Evolutionary conservation across 768 basidiomycete genomes (phyloP).

Genomic region (Pulveroboletus sp.): DNA sequence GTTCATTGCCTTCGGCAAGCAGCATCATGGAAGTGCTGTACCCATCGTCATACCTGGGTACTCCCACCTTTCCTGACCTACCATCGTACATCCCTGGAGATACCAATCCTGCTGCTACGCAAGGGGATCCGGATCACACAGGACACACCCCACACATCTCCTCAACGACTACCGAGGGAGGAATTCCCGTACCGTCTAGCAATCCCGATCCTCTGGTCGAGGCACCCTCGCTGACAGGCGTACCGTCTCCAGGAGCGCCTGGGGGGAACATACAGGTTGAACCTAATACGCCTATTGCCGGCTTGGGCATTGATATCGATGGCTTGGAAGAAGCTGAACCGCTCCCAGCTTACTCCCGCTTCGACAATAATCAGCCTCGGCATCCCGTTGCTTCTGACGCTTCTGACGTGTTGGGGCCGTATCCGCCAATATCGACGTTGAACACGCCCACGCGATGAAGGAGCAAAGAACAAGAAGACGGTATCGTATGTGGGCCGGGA

Average conservation of each 20-base stretch:
- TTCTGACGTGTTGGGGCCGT: slow-evolving; percentile 18
- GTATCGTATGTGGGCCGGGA: too few species aligned
- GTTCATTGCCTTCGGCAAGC: slow-evolving; percentile 18
- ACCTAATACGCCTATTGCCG: not conserved
- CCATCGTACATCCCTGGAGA: slow-evolving; percentile 17
- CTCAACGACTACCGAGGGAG: not conserved
- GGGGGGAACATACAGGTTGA: not conserved
- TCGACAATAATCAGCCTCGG: slow-evolving; percentile 17
- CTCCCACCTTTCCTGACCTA: slow-evolving; percentile 10
- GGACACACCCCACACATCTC: not conserved
- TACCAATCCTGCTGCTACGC: not conserved
- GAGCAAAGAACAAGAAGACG: too few species aligned
- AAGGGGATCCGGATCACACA: not conserved
- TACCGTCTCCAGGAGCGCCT: slow-evolving; percentile 6
- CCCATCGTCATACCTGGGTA: slow-evolving; percentile 16
- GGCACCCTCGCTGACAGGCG: slow-evolving; percentile 13
- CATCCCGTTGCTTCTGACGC: slow-evolving; percentile 11
- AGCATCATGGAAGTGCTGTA: slow-evolving; percentile 26
- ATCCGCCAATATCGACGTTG: slow-evolving; percentile 19
- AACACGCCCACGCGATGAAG: slow-evolving; percentile 1
- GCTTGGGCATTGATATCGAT: slow-evolving; percentile 5
- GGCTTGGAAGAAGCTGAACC: slow-evolving; percentile 2
- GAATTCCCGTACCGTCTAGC: not conserved
- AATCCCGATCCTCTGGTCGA: slow-evolving; percentile 1
- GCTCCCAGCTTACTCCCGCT: slow-evolving; percentile 24